A percentile compares a stretch with the other conserved stretches of the same genome.
Conservation (phyloP, 257 asterid genomes). For the Gardenia jasminoides region DNA sequence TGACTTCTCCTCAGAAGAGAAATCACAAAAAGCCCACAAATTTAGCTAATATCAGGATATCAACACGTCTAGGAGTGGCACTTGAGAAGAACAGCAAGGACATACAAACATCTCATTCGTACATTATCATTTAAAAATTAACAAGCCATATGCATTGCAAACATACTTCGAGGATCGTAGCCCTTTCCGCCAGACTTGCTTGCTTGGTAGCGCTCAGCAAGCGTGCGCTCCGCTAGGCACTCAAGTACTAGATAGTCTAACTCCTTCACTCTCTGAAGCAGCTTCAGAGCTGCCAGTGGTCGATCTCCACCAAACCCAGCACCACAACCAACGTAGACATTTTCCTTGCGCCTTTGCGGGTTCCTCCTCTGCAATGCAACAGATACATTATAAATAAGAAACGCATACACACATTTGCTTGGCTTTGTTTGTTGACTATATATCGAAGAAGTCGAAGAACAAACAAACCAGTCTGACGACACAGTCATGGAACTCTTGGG, state of each 20-base stretch:
- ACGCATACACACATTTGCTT: background rate
- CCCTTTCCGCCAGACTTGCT: slow-evolving; percentile 75
- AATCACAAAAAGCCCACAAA: background rate
- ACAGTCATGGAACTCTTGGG: slow-evolving; percentile 53
- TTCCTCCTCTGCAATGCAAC: slow-evolving; percentile 54
- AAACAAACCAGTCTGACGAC: slow-evolving; percentile 56
- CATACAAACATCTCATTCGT: background rate
- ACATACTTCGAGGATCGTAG: slow-evolving; percentile 91
- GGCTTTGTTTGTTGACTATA: background rate
- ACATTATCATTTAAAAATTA: background rate
- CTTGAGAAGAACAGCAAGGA: background rate
- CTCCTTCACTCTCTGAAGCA: slow-evolving; percentile 73
- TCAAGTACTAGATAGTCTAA: slow-evolving; percentile 87
- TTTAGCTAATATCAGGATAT: too few species aligned
- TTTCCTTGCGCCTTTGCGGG: slow-evolving; percentile 70
- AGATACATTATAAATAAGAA: background rate
- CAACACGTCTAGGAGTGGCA: background rate
- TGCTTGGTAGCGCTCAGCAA: slow-evolving; percentile 76
- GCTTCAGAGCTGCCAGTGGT: slow-evolving; percentile 79
- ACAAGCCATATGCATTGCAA: slow-evolving; percentile 4
- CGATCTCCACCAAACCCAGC: slow-evolving; percentile 99
- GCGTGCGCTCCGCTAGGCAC: slow-evolving; percentile 98
- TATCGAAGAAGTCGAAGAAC: background rate
- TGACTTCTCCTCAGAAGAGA: background rate
- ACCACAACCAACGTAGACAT: slow-evolving; percentile 85